Conservation (phyloP, 1,139 yeast genomes). For the Diutina siamensis region DNA sequence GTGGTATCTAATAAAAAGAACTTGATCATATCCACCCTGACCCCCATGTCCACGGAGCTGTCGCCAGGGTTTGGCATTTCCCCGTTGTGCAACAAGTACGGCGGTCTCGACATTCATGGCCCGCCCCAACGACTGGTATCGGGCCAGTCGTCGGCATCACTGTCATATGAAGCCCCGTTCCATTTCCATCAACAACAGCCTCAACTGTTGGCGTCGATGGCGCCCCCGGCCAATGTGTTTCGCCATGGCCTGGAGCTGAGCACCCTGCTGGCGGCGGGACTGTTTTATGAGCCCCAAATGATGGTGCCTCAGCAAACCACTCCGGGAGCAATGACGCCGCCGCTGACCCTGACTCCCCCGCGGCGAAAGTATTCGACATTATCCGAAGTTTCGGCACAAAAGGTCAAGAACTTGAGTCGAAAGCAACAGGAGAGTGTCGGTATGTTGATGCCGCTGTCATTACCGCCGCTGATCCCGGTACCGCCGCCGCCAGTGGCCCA, state of each 20-base stretch:
- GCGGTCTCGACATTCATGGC: neutral
- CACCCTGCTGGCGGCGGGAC: slow-evolving; percentile 1
- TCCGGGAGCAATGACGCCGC: slow-evolving; percentile 4
- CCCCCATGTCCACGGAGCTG: slow-evolving; percentile 6
- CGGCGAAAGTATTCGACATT: slow-evolving; percentile 3
- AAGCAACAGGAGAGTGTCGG: slow-evolving; percentile 5
- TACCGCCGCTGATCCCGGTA: slow-evolving; percentile 5
- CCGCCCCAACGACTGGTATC: neutral
- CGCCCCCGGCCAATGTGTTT: slow-evolving; percentile 1
- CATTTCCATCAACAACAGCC: neutral
- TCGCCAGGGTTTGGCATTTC: slow-evolving; percentile 4
- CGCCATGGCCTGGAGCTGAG: slow-evolving; percentile 6
- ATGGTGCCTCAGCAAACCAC: neutral
- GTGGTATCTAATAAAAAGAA: slow-evolving; percentile 4
- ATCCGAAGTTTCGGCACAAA: neutral
- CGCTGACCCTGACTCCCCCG: slow-evolving; percentile 6
- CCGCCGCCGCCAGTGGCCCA: slow-evolving; percentile 1
- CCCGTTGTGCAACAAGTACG: slow-evolving; percentile 3
- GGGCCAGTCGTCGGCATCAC: neutral
- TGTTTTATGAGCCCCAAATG: slow-evolving; percentile 3
- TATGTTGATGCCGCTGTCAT: neutral
- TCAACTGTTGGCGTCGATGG: neutral
- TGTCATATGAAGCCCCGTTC: neutral
- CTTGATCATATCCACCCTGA: neutral
- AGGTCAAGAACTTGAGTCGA: neutral